Percentiles rank a stretch among this genome's conserved stretches.
Evolutionary conservation across 805 yeast species (phyloP).

Genomic region (Metschnikowia amazonensis): DNA sequence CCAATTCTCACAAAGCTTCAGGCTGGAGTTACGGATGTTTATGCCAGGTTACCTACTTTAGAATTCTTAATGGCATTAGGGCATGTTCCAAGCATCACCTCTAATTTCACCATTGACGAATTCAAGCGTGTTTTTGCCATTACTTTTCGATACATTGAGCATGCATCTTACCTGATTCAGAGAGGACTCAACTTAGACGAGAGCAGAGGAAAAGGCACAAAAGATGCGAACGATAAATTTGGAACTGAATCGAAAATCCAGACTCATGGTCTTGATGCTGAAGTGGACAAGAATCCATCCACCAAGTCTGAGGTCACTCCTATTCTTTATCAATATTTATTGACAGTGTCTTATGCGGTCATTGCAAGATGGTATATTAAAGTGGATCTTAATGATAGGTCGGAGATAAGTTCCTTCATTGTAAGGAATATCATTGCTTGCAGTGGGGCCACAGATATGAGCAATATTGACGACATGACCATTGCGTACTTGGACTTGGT

Average conservation of each 20-base stretch:
- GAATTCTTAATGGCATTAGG: constrained; percentile 70
- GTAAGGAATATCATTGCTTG: constrained; percentile 49
- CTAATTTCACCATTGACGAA: constrained; percentile 73
- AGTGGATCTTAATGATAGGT: constrained; percentile 55
- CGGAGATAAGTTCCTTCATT: constrained; percentile 58
- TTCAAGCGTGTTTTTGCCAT: constrained; percentile 78
- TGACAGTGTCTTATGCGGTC: constrained; percentile 62
- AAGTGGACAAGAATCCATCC: constrained; percentile 53
- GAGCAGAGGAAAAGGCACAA: constrained; percentile 11
- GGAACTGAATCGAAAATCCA: constrained; percentile 1
- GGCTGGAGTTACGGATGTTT: constrained; percentile 65
- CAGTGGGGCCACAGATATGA: constrained; percentile 20
- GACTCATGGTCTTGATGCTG: constrained; percentile 43
- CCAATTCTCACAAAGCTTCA: constrained; percentile 73
- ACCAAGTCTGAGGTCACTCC: constrained; percentile 47
- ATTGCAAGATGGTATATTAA: constrained; percentile 70
- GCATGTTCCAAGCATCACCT: constrained; percentile 60
- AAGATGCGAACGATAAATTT: constrained; percentile 1
- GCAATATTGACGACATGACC: constrained; percentile 47
- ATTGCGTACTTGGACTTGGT: constrained; percentile 66
- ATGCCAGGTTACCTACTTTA: constrained; percentile 67
- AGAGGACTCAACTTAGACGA: constrained; percentile 16
- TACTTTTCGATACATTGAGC: constrained; percentile 74
- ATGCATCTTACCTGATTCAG: constrained; percentile 50
- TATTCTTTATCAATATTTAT: constrained; percentile 55